phyloP scores from a whole-genome alignment of 2,329 filamentous ascomycete genomes.

The Trichophyton mentagrophytes region DNA sequence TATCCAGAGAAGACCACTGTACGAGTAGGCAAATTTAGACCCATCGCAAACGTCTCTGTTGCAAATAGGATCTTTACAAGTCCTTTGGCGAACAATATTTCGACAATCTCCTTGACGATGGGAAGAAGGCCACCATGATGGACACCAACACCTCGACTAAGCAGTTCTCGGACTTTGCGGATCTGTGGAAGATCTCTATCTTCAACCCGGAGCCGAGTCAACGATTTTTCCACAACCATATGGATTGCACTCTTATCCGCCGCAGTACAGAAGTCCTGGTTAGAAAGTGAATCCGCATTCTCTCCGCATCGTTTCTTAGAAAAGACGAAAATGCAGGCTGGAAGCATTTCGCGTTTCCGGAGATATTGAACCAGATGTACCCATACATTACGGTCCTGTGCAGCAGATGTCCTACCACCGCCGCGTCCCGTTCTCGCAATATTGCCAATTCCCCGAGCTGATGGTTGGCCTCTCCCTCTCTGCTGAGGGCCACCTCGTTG shows the following conservation, averaged over 20 bases:
- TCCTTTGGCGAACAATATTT: slow-evolving; percentile 89
- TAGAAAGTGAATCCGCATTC: slow-evolving; percentile 87
- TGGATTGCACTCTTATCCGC: slow-evolving; percentile 93
- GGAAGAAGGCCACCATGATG: slow-evolving; percentile 90
- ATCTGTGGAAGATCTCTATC: slow-evolving; percentile 89
- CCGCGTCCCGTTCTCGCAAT: slow-evolving; percentile 79
- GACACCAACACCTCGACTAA: slow-evolving; percentile 82
- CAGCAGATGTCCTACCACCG: slow-evolving; percentile 74
- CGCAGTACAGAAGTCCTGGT: slow-evolving; percentile 87
- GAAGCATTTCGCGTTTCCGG: slow-evolving; percentile 72
- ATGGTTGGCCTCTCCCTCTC: slow-evolving; percentile 42
- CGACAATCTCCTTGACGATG: slow-evolving; percentile 95
- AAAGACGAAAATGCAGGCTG: slow-evolving; percentile 95
- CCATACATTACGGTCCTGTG: slow-evolving; percentile 94
- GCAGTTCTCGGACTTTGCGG: slow-evolving; percentile 67
- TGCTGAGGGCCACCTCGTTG: slow-evolving; percentile 40
- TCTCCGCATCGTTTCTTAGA: slow-evolving; percentile 97
- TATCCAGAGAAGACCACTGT: slow-evolving; percentile 97
- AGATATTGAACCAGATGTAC: slow-evolving; percentile 88
- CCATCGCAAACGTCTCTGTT: slow-evolving; percentile 98
- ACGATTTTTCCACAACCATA: slow-evolving; percentile 92
- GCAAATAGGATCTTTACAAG: slow-evolving; percentile 95
- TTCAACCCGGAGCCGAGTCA: slow-evolving; percentile 80
- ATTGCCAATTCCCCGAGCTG: slow-evolving; percentile 57
- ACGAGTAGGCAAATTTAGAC: slow-evolving; percentile 83